A percentile compares a stretch with the other conserved stretches of the same genome.
These are phyloP conservation scores for Psilocybe cyanescens DNA, from an alignment of 768 basidiomycete species.

Conservation along the genomic window DNA sequence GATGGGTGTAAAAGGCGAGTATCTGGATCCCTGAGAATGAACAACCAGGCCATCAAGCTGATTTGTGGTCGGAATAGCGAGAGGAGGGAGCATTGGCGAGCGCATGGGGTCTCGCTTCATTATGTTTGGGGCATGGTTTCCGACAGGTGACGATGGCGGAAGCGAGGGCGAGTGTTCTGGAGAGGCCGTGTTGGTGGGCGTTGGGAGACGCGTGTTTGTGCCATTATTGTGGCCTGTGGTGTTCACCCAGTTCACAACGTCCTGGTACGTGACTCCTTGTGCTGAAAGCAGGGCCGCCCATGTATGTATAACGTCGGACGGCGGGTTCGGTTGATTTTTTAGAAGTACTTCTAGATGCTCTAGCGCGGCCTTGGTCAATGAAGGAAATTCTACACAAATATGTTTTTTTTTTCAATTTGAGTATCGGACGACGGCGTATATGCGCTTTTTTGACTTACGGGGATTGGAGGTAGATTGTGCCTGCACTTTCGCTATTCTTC, in stretches of 20 bases:
- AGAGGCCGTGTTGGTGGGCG: conserved; percentile 21
- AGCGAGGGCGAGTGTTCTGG: conserved; percentile 7
- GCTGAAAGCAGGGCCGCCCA: conserved; percentile 33
- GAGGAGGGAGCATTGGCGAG: background rate
- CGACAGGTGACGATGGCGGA: background rate
- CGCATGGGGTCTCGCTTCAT: background rate
- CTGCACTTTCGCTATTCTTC: conserved; percentile 10
- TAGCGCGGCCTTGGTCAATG: conserved; percentile 23
- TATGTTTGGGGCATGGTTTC: background rate
- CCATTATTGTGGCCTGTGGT: background rate
- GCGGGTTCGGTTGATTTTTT: conserved; percentile 25
- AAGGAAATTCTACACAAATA: conserved; percentile 17
- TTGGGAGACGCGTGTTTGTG: conserved; percentile 17
- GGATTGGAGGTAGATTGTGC: background rate
- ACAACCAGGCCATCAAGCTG: too few species aligned
- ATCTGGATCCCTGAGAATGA: background rate
- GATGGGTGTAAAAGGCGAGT: background rate
- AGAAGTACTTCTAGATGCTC: conserved; percentile 27
- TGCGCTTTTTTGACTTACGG: background rate
- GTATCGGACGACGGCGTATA: background rate
- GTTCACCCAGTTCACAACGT: conserved; percentile 6
- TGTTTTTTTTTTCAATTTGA: background rate
- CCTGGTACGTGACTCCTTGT: conserved; percentile 1
- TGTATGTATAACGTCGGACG: conserved; percentile 26
- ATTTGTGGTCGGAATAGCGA: background rate